Conservation (phyloP, 2,329 filamentous ascomycete genomes). For the Incumbomyces lentus region DNA sequence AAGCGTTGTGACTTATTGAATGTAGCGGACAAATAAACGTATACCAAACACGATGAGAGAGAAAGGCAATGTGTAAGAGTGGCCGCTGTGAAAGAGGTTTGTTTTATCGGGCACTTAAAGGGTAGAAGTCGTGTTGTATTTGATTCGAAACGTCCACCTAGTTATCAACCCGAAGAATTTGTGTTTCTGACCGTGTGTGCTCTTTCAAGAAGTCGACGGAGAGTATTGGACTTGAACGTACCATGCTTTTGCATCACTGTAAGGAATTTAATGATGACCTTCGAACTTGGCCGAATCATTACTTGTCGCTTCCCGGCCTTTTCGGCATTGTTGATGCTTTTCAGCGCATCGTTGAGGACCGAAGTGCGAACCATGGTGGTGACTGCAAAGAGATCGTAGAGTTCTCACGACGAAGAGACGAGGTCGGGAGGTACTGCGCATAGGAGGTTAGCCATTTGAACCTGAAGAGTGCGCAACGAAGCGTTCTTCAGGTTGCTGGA, state of each 20-base stretch:
- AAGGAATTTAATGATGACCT: slow-evolving; percentile 99
- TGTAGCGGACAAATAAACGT: slow-evolving; percentile 94
- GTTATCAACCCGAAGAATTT: slow-evolving; percentile 88
- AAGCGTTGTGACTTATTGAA: slow-evolving; percentile 18
- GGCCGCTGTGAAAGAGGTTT: slow-evolving; percentile 50
- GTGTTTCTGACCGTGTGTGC: neutral
- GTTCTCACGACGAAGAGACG: slow-evolving; percentile 41
- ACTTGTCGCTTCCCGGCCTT: slow-evolving; percentile 99
- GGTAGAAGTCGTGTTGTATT: slow-evolving; percentile 74
- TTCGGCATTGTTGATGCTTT: slow-evolving; percentile 99
- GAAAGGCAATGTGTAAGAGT: slow-evolving; percentile 86
- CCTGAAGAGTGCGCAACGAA: slow-evolving; percentile 58
- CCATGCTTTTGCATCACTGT: slow-evolving; percentile 99
- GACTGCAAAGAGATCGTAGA: slow-evolving; percentile 31
- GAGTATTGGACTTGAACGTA: slow-evolving; percentile 45
- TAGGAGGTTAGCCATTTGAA: slow-evolving; percentile 44
- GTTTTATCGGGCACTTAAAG: slow-evolving; percentile 99
- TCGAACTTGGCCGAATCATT: slow-evolving; percentile 92
- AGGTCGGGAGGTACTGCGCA: slow-evolving; percentile 49
- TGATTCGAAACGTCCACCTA: slow-evolving; percentile 81
- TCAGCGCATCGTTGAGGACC: slow-evolving; percentile 98
- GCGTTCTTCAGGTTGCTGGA: slow-evolving; percentile 58
- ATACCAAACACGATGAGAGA: slow-evolving; percentile 57
- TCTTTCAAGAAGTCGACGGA: too few relatives aligned
- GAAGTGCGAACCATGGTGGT: slow-evolving; percentile 96